These are phyloP conservation scores for Ilyonectria robusta DNA, from an alignment of 2,329 filamentous ascomycete species.

Conservation along the genomic window DNA sequence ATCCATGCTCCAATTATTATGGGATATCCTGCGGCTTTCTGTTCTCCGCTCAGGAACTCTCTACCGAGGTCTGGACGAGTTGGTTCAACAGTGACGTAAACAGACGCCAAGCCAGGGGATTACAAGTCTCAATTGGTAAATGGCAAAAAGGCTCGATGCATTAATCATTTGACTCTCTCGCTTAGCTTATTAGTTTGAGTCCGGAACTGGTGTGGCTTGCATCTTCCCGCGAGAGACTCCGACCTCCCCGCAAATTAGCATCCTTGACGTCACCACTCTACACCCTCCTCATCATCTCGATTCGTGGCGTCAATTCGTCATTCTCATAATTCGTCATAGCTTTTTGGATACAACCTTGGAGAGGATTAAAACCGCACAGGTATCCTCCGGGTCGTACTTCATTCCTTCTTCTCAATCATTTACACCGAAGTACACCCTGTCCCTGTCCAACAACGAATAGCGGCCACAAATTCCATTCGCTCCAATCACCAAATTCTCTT, in stretches of 20 bases:
- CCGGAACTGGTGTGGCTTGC: constrained; percentile 23
- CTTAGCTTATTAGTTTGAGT: neutral
- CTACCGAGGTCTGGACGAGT: neutral
- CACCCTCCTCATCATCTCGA: constrained; percentile 36
- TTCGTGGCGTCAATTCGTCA: constrained; percentile 38
- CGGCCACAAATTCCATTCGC: neutral
- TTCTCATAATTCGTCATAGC: constrained; percentile 39
- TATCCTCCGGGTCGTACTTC: no score
- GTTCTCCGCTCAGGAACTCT: no score
- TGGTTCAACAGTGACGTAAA: constrained; percentile 15
- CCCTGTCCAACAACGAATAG: neutral
- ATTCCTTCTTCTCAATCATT: neutral
- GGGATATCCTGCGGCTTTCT: no score
- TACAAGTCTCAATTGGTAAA: neutral
- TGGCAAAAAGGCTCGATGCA: constrained; percentile 1
- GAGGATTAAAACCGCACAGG: no score
- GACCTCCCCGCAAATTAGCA: constrained; percentile 25
- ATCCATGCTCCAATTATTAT: no score
- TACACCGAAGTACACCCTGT: neutral
- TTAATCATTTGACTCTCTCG: neutral
- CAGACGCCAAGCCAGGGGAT: neutral
- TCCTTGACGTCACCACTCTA: constrained; percentile 47
- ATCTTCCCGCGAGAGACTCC: constrained; percentile 1
- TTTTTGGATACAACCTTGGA: no score
- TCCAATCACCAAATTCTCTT: constrained; percentile 16